Base-by-base conservation (phyloP, 495 filamentous ascomycete genomes). In the Chaetomidium leptoderma region DNA sequence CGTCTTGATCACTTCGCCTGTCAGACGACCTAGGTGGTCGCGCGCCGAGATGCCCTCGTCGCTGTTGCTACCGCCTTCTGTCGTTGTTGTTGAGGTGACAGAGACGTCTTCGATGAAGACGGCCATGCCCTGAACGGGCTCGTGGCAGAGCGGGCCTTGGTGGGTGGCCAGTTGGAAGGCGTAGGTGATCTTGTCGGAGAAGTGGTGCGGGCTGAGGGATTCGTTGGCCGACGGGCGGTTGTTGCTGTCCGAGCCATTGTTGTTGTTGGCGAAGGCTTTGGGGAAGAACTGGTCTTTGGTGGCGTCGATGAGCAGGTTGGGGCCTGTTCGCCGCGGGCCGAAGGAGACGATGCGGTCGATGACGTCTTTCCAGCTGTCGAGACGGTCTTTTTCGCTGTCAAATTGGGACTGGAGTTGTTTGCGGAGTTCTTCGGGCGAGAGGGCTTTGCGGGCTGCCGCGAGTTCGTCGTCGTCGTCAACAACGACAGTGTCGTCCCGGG, bases 111-210 rank as follows among this genome's bases (percentile, higher is more conserved):
- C 91, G 53, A 97, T 74, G 73, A 96, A 90, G 58, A 97, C 89
- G 26, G 91, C 93, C 3, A 95, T 78, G 35, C 95, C 93, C 76
- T 96, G 93, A 17, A 97, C 85, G 2, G 92, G 92, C 66, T 99
- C 93, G 64, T 90, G 80, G 71, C 95, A 97, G 35, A 99, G 80
- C 9, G 93, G 92, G 0, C 93, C 93, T 65, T 92, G 87, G 33
- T 82, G 81, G 14, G 87, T 96, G n/a, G 89, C 84, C 0, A 99
- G 82, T 67, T 99, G 93, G 80, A 97, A 97, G 43, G 88, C 90
- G 67, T 99, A 90, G 13, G 83, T 76, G 58, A 97, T 85, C 66
- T 95, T 96, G 78, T 96, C 93, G 65, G 83, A 84, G 62, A 97
- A 85, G 69, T 93, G 87, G 37, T 79, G 76, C 1, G 89, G 79